Base-by-base conservation (phyloP, 306 rosid genomes). In the Lotus japonicus region DNA sequence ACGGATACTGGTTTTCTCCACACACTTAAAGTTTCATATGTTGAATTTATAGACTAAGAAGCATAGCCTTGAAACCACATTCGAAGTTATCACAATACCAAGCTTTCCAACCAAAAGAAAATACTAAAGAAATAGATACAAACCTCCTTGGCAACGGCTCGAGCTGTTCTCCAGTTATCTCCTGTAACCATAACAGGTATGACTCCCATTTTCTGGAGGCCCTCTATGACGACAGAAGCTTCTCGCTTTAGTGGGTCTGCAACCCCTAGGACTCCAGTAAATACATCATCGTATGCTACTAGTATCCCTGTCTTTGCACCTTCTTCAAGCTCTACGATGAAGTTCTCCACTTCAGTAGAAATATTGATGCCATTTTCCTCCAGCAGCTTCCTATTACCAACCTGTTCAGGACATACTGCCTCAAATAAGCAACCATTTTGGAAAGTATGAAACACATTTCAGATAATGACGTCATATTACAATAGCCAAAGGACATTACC, bases 141-240 rank as follows among this genome's bases (percentile, higher is more conserved):
- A 16, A 90, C 97, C 97, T 94, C 96, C 75, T 81, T 88, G 4
- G 97, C 97, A 70, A 94, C 99, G 54, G 97, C 96, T 5, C 43
- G 78, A 70, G 99, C 99, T 2, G 99, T 90, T 87, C 99, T 81
- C 96, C 97, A 85, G 71, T 94, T 94, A 83, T 94, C 99, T 50
- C 99, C 99, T 2, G 99, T 94, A 65, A 94, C 99, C 96, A 94
- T 90, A 75, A 90, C 83, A 15, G 99, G 92, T 28, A 9, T 72
- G 71, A 94, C 84, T 14, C 97, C 97, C 96, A 94, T 94, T 86
- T 90, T 94, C 68, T 58, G 67, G 50, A 94, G 97, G 61, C 97
- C 95, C 82, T 90, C 90, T 43, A 94, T 78, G 60, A 94, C 99
- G 21, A 90, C 87, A 36, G 92, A 82, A 58, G 99, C 96, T 83